These are phyloP conservation scores for Corniculantispora saksenae DNA, from an alignment of 2,329 filamentous ascomycete species.

Conservation along the genomic window DNA sequence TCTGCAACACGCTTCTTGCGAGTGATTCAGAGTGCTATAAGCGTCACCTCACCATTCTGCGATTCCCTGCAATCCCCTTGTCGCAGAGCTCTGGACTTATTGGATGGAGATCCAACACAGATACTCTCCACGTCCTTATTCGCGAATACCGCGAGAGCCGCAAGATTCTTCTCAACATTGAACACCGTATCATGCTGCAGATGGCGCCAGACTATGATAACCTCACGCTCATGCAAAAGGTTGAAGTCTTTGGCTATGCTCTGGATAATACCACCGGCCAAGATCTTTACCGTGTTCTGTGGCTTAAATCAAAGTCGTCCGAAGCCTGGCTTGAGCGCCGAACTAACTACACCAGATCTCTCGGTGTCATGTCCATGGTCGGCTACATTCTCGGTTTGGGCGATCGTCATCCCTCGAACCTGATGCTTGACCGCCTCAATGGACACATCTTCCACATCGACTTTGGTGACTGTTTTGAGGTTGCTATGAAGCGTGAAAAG, in stretches of 20 bases:
- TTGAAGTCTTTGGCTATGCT: conserved; percentile 98
- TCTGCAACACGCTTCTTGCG: conserved; percentile 91
- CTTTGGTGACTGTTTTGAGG: conserved; percentile 98
- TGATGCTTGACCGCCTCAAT: conserved; percentile 94
- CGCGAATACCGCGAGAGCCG: conserved; percentile 95
- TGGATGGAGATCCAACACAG: conserved; percentile 96
- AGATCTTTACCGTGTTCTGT: conserved; percentile 94
- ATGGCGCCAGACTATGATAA: conserved; percentile 99
- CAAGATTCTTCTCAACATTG: conserved; percentile 97
- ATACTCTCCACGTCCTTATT: conserved; percentile 95
- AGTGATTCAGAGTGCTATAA: conserved; percentile 97
- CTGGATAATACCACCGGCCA: conserved; percentile 99
- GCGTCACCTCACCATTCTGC: conserved; percentile 92
- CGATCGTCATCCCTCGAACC: conserved; percentile 94
- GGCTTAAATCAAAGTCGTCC: conserved; percentile 98
- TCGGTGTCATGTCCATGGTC: conserved; percentile 99
- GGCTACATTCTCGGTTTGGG: conserved; percentile 97
- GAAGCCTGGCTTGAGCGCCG: conserved; percentile 96
- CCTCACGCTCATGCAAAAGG: conserved; percentile 98
- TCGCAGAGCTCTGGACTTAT: conserved; percentile 95
- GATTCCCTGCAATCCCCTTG: conserved; percentile 93
- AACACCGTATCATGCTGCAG: conserved; percentile 99
- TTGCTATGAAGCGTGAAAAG: conserved; percentile 99
- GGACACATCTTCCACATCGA: conserved; percentile 99
- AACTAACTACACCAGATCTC: conserved; percentile 96